Conservation (phyloP, 2,329 filamentous ascomycete genomes). For the Uncinocarpus reesii region DNA sequence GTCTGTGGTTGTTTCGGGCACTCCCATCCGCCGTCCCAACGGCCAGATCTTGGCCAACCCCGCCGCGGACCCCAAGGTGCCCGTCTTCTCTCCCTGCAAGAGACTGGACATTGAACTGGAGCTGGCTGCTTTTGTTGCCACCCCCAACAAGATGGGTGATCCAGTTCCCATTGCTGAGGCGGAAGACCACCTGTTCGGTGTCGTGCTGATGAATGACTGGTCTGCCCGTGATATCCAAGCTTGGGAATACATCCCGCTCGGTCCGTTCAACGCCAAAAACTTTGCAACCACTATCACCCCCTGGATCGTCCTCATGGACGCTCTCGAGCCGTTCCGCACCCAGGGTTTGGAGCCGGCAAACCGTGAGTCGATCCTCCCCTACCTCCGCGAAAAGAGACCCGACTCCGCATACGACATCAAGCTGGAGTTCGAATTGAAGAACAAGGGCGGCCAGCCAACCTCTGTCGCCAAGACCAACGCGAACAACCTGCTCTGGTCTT, state of each 20-base stretch:
- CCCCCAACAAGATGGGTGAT: conserved; percentile 53
- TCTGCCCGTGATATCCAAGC: conserved; percentile 70
- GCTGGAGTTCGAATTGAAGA: conserved; percentile 50
- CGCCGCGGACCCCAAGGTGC: conserved; percentile 49
- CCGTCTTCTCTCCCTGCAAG: conserved; percentile 53
- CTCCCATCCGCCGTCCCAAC: conserved; percentile 59
- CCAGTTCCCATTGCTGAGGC: conserved; percentile 55
- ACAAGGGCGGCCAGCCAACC: conserved; percentile 41
- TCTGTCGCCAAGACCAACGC: conserved; percentile 53
- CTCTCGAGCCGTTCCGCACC: conserved; percentile 57
- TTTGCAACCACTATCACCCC: conserved; percentile 67
- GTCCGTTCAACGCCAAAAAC: conserved; percentile 76
- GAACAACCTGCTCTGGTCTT: conserved; percentile 66
- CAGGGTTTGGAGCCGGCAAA: conserved; percentile 45
- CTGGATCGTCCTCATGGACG: conserved; percentile 69
- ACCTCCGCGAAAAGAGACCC: conserved; percentile 52
- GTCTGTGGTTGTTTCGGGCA: conserved; percentile 64
- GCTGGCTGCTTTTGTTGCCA: conserved; percentile 63
- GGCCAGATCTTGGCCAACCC: conserved; percentile 64
- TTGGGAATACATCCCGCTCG: conserved; percentile 75
- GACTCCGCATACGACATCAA: conserved; percentile 59
- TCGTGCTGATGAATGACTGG: conserved; percentile 82
- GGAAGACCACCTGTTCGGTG: conserved; percentile 62
- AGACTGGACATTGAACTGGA: conserved; percentile 73
- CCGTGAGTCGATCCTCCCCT: conserved; percentile 47